phyloP scores from a whole-genome alignment of 495 filamentous ascomycete species.

The Tuber aestivum region DNA sequence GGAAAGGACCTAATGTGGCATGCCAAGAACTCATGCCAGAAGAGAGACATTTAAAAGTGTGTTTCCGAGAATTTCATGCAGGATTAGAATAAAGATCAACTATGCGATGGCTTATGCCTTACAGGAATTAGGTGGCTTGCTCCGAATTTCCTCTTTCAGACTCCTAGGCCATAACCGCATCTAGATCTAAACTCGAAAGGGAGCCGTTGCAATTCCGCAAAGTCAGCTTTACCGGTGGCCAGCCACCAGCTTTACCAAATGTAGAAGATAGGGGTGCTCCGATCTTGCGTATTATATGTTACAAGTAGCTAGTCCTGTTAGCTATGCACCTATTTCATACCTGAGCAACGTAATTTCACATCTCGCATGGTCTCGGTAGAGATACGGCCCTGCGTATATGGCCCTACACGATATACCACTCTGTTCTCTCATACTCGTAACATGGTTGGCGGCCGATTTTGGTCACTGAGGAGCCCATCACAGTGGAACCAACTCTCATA shows the following conservation, averaged over 20 bases:
- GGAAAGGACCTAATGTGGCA: not conserved
- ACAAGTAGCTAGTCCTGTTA: not conserved
- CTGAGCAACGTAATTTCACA: not conserved
- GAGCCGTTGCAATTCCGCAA: not conserved
- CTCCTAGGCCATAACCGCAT: not conserved
- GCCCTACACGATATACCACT: not conserved
- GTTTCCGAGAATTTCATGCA: not conserved
- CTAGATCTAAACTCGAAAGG: not conserved
- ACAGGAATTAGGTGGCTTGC: not conserved
- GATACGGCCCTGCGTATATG: not conserved
- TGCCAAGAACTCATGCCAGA: not conserved
- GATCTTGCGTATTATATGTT: not conserved
- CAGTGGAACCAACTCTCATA: not conserved
- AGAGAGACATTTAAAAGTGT: not conserved
- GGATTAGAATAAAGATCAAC: not conserved
- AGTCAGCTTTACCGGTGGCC: not conserved
- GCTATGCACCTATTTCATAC: not conserved
- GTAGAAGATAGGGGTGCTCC: not conserved
- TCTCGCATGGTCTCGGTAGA: not conserved
- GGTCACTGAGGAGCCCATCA: not conserved
- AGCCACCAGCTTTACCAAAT: not conserved
- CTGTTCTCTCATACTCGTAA: not conserved
- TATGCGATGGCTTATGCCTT: not conserved
- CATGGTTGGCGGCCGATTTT: not conserved
- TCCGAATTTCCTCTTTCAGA: not conserved